Percentiles rank a stretch among this genome's conserved stretches.
phyloP scores from a whole-genome alignment of 768 basidiomycete species.

The Mycena epipterygia region DNA sequence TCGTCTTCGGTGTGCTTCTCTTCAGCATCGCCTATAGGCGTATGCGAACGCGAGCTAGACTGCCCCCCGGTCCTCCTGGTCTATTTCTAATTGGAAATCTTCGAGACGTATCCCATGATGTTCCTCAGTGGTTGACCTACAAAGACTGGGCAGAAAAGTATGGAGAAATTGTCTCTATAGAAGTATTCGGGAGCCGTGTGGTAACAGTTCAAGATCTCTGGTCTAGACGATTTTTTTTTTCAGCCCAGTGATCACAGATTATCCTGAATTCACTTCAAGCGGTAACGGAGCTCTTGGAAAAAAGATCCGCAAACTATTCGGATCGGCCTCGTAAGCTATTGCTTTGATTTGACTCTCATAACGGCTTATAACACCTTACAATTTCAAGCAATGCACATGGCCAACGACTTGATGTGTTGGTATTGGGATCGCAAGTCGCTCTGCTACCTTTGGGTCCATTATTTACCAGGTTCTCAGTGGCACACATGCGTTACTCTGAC shows the following conservation, averaged over 20 bases:
- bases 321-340: constrained; percentile 50
- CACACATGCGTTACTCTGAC: constrained; percentile 47
- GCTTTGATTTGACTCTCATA: background rate
- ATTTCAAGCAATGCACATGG: constrained; percentile 33
- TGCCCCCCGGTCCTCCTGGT: constrained; percentile 53
- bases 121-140: constrained; percentile 48
- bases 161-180: constrained; percentile 25
- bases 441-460: background rate
- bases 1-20: background rate
- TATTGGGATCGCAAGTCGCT: constrained; percentile 43
- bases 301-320: constrained; percentile 59
- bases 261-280: constrained; percentile 57
- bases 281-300: constrained; percentile 58
- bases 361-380: background rate
- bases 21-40: background rate
- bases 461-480: constrained; percentile 25
- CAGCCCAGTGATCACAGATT: constrained; percentile 48
- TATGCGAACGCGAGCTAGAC: constrained; percentile 21
- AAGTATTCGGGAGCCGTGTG: constrained; percentile 42
- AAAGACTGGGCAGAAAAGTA: constrained; percentile 47
- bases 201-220: constrained; percentile 45
- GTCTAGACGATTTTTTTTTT: background rate
- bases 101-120: constrained; percentile 43
- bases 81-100: constrained; percentile 52
- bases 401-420: constrained; percentile 46